Percentiles rank a stretch among this genome's conserved stretches.
Evolutionary conservation across 805 yeast species (phyloP).

Genomic region (Metschnikowia lunata): DNA sequence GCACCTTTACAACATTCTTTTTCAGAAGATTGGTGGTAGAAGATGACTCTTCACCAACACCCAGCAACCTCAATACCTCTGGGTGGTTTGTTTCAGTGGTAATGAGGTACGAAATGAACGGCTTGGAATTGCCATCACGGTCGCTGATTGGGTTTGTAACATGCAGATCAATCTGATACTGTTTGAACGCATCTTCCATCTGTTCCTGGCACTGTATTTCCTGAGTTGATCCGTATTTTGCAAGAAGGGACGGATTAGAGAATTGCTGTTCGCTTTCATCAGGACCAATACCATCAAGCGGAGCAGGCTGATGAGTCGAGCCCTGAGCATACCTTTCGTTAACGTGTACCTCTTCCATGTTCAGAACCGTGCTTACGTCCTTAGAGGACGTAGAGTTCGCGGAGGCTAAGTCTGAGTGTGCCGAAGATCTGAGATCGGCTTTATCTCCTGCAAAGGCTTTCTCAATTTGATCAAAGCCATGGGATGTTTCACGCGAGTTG

Average conservation of each 20-base stretch:
- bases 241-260: not conserved
- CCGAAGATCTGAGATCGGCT: too few species aligned
- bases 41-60: conserved; percentile 1
- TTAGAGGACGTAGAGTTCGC: too few species aligned
- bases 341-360: too few species aligned
- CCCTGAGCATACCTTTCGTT: too few species aligned
- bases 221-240: not conserved
- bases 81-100: conserved; percentile 63
- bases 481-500: too few species aligned
- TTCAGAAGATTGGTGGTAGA: not conserved
- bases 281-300: too few species aligned
- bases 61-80: conserved; percentile 37
- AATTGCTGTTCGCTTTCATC: not conserved
- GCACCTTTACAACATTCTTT: conserved; percentile 42
- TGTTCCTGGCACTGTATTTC: conserved; percentile 5
- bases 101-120: conserved; percentile 69
- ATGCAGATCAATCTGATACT: conserved; percentile 17
- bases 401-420: too few species aligned
- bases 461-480: too few species aligned
- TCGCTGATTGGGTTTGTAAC: conserved; percentile 67
- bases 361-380: too few species aligned
- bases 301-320: not conserved
- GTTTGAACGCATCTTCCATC: conserved; percentile 15
- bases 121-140: conserved; percentile 62
- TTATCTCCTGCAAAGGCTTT: too few species aligned